Evolutionary conservation across 805 yeast genomes (phyloP).

Genomic region (Candida dajiaensis): DNA sequence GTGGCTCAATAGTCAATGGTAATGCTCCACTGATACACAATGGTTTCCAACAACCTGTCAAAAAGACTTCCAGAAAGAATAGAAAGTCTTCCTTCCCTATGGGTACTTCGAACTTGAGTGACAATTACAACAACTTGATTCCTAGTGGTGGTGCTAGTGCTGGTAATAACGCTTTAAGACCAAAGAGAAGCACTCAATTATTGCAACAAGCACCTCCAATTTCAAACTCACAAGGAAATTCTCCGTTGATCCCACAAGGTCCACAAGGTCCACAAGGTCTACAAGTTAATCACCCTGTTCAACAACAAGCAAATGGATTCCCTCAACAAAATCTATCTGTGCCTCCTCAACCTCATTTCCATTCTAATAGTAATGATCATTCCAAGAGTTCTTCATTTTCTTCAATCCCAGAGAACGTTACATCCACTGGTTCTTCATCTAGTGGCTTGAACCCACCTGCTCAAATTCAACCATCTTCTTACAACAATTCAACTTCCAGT

Average conservation of each 20-base stretch:
- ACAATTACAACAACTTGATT: slow-evolving; percentile 6
- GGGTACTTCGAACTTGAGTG: slow-evolving; percentile 8
- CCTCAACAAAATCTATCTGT: neutral
- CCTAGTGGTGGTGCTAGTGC: slow-evolving; percentile 1
- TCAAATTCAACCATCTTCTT: slow-evolving; percentile 1
- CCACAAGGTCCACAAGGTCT: neutral
- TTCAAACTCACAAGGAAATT: neutral
- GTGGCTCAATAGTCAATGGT: slow-evolving; percentile 11
- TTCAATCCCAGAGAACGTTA: neutral
- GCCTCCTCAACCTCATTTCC: slow-evolving; percentile 4
- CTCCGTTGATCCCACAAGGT: neutral
- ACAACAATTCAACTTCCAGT: slow-evolving; percentile 5
- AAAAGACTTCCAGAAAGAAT: slow-evolving; percentile 40
- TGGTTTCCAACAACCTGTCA: slow-evolving; percentile 10
- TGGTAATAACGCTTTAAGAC: neutral
- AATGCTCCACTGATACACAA: neutral
- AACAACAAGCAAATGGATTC: neutral
- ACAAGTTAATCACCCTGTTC: neutral
- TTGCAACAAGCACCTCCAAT: neutral
- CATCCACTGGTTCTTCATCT: slow-evolving; percentile 2
- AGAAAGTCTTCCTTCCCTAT: slow-evolving; percentile 34
- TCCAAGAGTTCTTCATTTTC: slow-evolving; percentile 6
- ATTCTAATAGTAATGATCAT: neutral
- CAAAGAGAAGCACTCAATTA: neutral
- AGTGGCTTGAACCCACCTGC: slow-evolving; percentile 1